These are phyloP conservation scores for Kwoniella newhampshirensis DNA, from an alignment of 768 basidiomycete genomes.

Conservation along the genomic window DNA sequence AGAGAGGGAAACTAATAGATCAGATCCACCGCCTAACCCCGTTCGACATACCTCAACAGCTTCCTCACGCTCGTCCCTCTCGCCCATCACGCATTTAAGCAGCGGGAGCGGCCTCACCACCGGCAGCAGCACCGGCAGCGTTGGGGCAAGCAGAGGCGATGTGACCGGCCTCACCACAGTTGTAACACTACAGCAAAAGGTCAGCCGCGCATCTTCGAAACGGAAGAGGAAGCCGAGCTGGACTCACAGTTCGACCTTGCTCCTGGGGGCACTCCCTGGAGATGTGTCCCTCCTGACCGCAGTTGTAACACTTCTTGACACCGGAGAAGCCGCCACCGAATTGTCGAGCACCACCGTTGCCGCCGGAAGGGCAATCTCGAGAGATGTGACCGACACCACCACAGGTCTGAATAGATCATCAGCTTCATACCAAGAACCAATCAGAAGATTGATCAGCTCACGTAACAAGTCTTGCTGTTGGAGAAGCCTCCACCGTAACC, in stretches of 20 bases:
- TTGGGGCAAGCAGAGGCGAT: constrained; percentile 50
- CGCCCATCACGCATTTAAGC: constrained; percentile 29
- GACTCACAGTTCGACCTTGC: constrained; percentile 43
- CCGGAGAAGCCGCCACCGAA: constrained; percentile 36
- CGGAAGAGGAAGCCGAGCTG: background rate
- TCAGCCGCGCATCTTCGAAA: background rate
- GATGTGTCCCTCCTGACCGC: constrained; percentile 54
- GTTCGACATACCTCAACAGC: too few relatives aligned
- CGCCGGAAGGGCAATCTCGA: constrained; percentile 49
- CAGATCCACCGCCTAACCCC: too few relatives aligned
- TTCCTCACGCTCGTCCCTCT: too few relatives aligned
- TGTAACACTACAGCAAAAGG: constrained; percentile 38
- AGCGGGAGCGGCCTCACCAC: constrained; percentile 19
- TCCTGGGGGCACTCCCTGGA: constrained; percentile 52
- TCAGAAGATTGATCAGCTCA: constrained; percentile 30
- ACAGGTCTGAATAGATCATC: constrained; percentile 43
- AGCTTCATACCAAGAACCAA: background rate
- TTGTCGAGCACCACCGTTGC: constrained; percentile 35
- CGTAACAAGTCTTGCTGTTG: constrained; percentile 51
- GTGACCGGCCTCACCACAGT: constrained; percentile 51
- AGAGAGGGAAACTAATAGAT: too few relatives aligned
- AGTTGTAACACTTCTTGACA: constrained; percentile 54
- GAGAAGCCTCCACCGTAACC: constrained; percentile 34
- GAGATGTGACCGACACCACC: constrained; percentile 54
- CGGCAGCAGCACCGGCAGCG: constrained; percentile 12